These are phyloP conservation scores for Teratosphaeriaceae sp. DNA, from an alignment of 2,329 filamentous ascomycete genomes.

Conservation along the genomic window DNA sequence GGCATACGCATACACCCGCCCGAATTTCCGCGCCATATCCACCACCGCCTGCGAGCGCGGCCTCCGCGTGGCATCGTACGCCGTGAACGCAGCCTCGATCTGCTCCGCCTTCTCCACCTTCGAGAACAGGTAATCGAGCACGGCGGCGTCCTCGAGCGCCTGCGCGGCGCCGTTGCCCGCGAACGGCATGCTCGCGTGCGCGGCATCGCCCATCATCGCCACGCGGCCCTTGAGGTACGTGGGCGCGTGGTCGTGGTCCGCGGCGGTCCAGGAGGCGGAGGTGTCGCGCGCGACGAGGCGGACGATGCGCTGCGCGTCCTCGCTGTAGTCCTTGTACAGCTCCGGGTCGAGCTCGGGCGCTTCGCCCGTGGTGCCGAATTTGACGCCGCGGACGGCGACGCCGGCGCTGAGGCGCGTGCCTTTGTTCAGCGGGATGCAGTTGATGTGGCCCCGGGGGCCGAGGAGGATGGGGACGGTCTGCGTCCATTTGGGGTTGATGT, in stretches of 20 bases:
- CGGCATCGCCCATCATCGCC: constrained; percentile 34
- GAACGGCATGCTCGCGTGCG: constrained; percentile 33
- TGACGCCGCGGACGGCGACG: constrained; percentile 22
- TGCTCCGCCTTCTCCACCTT: constrained; percentile 11
- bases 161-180: constrained; percentile 33
- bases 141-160: constrained; percentile 33
- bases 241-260: constrained; percentile 30
- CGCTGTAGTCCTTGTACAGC: constrained; percentile 21
- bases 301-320: constrained; percentile 23
- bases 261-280: constrained; percentile 24
- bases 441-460: constrained; percentile 26
- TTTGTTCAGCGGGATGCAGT: constrained; percentile 27
- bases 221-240: constrained; percentile 24
- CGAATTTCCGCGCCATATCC: constrained; percentile 25
- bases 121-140: constrained; percentile 28
- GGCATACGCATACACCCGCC: constrained; percentile 25
- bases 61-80: constrained; percentile 23
- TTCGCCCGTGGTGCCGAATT: constrained; percentile 12
- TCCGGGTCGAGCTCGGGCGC: constrained; percentile 18
- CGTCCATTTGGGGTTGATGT: constrained; percentile 26
- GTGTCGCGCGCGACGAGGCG: constrained; percentile 23
- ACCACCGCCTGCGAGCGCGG: constrained; percentile 26
- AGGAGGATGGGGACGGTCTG: constrained; percentile 26
- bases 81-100: constrained; percentile 20
- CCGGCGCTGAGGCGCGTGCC: constrained; percentile 24